phyloP scores from a whole-genome alignment of 2,329 filamentous ascomycete genomes.

The Sarocladium oryzae region DNA sequence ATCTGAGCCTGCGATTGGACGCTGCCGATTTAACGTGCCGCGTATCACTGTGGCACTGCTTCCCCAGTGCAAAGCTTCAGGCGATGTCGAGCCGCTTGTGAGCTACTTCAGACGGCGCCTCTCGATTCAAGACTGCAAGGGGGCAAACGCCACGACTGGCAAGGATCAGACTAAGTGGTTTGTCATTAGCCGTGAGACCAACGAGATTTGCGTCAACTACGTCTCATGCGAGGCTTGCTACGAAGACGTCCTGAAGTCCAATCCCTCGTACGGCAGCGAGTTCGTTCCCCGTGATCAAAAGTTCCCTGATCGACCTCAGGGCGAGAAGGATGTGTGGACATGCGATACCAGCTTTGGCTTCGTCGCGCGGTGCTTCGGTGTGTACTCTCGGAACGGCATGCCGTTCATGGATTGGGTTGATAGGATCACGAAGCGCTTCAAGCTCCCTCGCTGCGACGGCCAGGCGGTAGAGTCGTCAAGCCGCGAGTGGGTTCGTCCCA shows the following conservation, averaged over 20 bases:
- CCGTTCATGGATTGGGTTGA: constrained; percentile 22
- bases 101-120: constrained; percentile 23
- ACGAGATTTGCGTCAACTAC: constrained; percentile 24
- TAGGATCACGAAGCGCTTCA: constrained; percentile 16
- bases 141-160: constrained; percentile 13
- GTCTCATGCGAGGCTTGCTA: constrained; percentile 33
- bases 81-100: constrained; percentile 18
- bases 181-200: constrained; percentile 14
- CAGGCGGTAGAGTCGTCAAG: constrained; percentile 16
- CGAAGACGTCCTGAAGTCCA: constrained; percentile 24
- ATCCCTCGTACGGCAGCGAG: constrained; percentile 19
- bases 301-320: constrained; percentile 16
- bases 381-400: constrained; percentile 14
- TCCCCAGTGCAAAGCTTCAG: constrained; percentile 21
- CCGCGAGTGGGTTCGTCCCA: constrained; percentile 21
- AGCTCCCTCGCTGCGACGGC: constrained; percentile 23
- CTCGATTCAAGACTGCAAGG: constrained; percentile 23
- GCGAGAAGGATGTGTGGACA: constrained; percentile 22
- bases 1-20: constrained; percentile 16
- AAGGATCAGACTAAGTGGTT: constrained; percentile 26
- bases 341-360: constrained; percentile 25
- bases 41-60: constrained; percentile 29
- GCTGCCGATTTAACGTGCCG: constrained; percentile 24
- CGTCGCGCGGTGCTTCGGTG: constrained; percentile 14
- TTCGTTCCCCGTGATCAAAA: constrained; percentile 18